Evolutionary conservation across 2,329 filamentous ascomycete species (phyloP).

Genomic region (Paraphoma chrysanthemicola): DNA sequence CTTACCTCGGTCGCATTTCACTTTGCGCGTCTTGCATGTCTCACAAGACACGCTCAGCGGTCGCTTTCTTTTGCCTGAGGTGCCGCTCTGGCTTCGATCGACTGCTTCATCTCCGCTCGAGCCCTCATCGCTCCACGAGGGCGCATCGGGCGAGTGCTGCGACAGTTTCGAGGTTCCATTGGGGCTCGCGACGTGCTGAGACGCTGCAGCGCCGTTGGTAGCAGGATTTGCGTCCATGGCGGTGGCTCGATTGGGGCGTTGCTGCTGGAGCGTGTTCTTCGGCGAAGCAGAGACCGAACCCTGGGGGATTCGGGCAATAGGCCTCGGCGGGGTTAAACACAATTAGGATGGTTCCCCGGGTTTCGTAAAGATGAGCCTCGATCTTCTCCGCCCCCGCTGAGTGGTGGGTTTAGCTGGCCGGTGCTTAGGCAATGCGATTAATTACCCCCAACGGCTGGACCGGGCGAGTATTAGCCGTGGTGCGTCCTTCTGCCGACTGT

Average conservation of each 20-base stretch:
- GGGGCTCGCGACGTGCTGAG: constrained; percentile 39
- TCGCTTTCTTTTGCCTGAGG: constrained; percentile 56
- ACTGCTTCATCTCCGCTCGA: constrained; percentile 52
- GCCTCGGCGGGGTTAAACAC: constrained; percentile 18
- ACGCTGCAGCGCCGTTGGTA: constrained; percentile 23
- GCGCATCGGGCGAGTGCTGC: constrained; percentile 43
- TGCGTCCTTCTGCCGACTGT: constrained; percentile 6
- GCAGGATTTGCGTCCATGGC: constrained; percentile 39
- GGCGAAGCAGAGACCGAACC: constrained; percentile 22
- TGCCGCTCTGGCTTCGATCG: constrained; percentile 41
- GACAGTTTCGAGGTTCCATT: constrained; percentile 40
- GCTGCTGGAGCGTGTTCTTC: constrained; percentile 24
- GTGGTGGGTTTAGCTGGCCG: constrained; percentile 19
- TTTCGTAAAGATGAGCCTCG: constrained; percentile 18
- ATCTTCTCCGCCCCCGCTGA: constrained; percentile 13
- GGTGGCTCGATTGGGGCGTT: constrained; percentile 27
- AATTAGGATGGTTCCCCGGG: constrained; percentile 31
- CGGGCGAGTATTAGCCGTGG: constrained; percentile 1
- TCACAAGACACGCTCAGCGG: constrained; percentile 68
- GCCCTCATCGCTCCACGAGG: constrained; percentile 46
- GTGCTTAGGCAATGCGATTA: neutral
- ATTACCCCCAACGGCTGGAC: neutral
- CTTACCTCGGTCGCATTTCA: constrained; percentile 70
- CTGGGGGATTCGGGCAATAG: neutral
- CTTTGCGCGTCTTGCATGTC: constrained; percentile 66